Percentiles rank a stretch among this genome's conserved stretches.
Conservation (phyloP, 2,329 filamentous ascomycete species). For the Calonectria pauciramosa region DNA sequence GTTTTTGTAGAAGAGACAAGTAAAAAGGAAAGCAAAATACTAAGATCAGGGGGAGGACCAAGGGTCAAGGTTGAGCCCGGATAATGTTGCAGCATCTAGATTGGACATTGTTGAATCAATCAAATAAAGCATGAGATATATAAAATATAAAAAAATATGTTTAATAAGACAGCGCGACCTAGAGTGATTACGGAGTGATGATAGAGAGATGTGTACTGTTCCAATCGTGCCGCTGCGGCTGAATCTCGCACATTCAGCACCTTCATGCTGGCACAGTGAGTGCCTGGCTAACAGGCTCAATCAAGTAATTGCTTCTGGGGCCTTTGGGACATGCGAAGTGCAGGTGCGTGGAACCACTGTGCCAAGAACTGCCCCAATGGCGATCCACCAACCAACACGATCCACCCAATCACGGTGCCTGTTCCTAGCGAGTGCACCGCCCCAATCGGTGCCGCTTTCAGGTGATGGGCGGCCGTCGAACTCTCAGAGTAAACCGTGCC, state of each 20-base stretch:
- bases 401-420: not conserved
- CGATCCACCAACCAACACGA: not conserved
- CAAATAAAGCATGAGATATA: conserved; percentile 5
- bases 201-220: not conserved
- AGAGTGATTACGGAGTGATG: too few relatives aligned
- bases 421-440: conserved; percentile 33
- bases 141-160: conserved; percentile 17
- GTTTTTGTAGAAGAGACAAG: conserved; percentile 55
- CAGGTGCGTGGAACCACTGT: not conserved
- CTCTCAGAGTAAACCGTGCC: not conserved
- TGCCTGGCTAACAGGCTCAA: not conserved
- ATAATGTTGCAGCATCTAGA: conserved; percentile 25
- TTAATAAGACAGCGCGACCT: not conserved
- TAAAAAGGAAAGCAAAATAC: not conserved
- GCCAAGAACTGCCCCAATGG: not conserved
- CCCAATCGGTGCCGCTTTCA: conserved; percentile 34
- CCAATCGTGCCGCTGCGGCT: not conserved
- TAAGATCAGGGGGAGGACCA: conserved; percentile 19
- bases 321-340: conserved; percentile 23
- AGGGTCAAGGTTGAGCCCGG: conserved; percentile 26
- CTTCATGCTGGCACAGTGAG: not conserved
- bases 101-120: not conserved
- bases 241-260: not conserved
- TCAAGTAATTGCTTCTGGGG: not conserved
- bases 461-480: conserved; percentile 16